Evolutionary conservation across 2,329 filamentous ascomycete genomes (phyloP).

Genomic region (Penicillium italicum): DNA sequence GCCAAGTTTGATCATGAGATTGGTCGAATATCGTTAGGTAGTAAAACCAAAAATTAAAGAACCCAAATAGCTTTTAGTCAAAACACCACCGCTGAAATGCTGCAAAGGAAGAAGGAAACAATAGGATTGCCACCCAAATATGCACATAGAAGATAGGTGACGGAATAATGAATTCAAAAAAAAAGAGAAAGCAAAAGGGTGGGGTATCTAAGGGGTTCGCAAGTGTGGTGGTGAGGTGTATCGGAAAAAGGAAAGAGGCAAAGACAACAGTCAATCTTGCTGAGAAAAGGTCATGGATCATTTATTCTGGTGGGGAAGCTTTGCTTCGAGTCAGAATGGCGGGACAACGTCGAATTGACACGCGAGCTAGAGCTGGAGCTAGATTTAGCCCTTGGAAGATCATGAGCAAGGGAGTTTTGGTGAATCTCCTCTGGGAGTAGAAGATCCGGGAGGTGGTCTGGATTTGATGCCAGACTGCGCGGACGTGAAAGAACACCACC

Average conservation of each 20-base stretch:
- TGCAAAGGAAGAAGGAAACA: neutral
- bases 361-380: neutral
- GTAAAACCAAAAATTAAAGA: neutral
- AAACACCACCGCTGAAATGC: conserved; percentile 13
- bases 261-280: neutral
- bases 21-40: neutral
- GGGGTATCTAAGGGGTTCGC: conserved; percentile 1
- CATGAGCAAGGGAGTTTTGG: neutral
- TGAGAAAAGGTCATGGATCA: neutral
- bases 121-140: neutral
- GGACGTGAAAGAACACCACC: conserved; percentile 32
- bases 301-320: neutral
- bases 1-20: neutral
- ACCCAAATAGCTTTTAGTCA: neutral
- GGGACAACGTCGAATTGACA: neutral
- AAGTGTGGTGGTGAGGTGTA: neutral
- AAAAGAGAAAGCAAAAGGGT: conserved; percentile 1
- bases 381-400: neutral
- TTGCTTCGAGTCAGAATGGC: neutral
- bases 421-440: conserved; percentile 16
- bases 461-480: conserved; percentile 27
- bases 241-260: neutral
- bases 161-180: neutral
- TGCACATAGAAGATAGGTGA: neutral
- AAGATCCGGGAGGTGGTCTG: conserved; percentile 21